phyloP scores from a whole-genome alignment of 305 asterid species.

The Fraxinus sp. region DNA sequence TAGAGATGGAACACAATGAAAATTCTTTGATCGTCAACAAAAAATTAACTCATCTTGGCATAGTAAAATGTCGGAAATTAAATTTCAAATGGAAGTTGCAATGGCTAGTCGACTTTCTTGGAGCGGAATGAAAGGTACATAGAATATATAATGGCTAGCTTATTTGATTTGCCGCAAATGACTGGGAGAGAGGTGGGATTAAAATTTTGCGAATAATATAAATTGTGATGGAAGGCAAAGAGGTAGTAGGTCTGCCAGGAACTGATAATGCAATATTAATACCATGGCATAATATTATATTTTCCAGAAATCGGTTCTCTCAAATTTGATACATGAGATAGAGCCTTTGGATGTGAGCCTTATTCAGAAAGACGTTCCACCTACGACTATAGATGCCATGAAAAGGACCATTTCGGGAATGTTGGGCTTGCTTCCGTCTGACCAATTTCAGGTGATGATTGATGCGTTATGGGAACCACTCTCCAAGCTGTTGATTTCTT shows the following conservation, averaged over 20 bases:
- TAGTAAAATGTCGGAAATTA: background rate
- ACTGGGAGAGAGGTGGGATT: background rate
- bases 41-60: background rate
- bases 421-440: conserved; percentile 88
- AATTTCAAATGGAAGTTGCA: background rate
- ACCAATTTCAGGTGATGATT: conserved; percentile 80
- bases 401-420: conserved; percentile 91
- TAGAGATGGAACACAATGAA: background rate
- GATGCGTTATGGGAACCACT: conserved; percentile 91
- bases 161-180: conserved; percentile 5
- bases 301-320: conserved; percentile 58
- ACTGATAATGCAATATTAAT: background rate
- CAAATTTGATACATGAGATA: conserved; percentile 67
- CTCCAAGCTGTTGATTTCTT: conserved; percentile 77
- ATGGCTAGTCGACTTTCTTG: background rate
- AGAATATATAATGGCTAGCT: conserved; percentile 1
- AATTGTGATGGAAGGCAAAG: background rate
- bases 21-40: conserved; percentile 15
- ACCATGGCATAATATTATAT: conserved; percentile 1
- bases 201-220: background rate
- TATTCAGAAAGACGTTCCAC: conserved; percentile 84
- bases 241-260: conserved; percentile 1
- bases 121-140: background rate
- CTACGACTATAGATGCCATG: conserved; percentile 83
- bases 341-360: conserved; percentile 90